Evolutionary conservation across 2,329 filamentous ascomycete species (phyloP).

Genomic region (Scedosporium boydii): DNA sequence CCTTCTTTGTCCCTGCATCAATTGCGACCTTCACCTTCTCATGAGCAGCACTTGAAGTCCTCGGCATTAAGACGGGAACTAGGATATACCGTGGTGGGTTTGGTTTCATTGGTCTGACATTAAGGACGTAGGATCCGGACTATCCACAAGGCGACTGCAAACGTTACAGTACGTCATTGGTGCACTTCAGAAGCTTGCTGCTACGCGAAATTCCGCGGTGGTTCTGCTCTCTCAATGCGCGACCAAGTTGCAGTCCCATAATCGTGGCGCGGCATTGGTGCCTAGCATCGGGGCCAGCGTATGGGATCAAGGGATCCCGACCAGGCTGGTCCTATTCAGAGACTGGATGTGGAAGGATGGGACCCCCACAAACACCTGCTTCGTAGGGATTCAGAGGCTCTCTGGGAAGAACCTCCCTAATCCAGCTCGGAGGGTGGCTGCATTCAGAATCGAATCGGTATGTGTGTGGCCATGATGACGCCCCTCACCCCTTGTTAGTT

Average conservation of each 20-base stretch:
- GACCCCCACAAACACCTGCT: constrained; percentile 38
- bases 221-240: constrained; percentile 71
- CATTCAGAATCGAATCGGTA: constrained; percentile 41
- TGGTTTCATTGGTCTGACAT: not conserved
- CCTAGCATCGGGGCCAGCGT: constrained; percentile 65
- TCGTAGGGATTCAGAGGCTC: constrained; percentile 57
- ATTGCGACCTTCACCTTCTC: not conserved
- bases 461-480: constrained; percentile 11
- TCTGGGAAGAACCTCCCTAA: constrained; percentile 39
- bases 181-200: constrained; percentile 66
- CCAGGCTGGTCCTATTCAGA: constrained; percentile 66
- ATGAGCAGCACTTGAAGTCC: not conserved
- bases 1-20: not conserved
- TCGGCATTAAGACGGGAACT: not conserved
- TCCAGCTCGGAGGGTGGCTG: constrained; percentile 32
- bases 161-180: constrained; percentile 55
- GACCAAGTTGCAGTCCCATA: constrained; percentile 61
- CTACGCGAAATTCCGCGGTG: constrained; percentile 61
- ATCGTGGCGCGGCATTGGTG: constrained; percentile 57
- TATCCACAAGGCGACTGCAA: constrained; percentile 35
- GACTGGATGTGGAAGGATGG: constrained; percentile 55
- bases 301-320: constrained; percentile 73
- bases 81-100: not conserved
- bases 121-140: constrained; percentile 21
- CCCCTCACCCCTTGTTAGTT: not conserved